Base-by-base conservation (phyloP, 768 basidiomycete species). In the Crepidotus variabilis region DNA sequence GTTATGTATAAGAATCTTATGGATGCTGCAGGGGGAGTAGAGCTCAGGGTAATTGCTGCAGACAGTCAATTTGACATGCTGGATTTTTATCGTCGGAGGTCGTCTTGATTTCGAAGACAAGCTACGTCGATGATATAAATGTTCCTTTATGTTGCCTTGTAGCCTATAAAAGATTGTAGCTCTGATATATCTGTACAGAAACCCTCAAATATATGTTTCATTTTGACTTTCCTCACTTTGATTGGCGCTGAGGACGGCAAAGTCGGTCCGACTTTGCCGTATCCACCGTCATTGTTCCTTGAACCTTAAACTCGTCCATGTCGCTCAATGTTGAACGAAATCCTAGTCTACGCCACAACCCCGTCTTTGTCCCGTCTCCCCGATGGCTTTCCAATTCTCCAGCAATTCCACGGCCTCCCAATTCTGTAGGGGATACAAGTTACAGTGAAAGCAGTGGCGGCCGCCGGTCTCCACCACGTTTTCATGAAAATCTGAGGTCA, bases 281-380 rank as follows among this genome's bases (percentile, higher is more conserved):
- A 3, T 28, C 28, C 28, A 8, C 28, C 28, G 8, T 28, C n/a
- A n/a, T 28, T 28, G 8, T 8, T 28, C 24, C 21, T 48, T n/a
- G 21, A 35, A 1, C 13, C 7, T 36, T 47, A 11, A 20, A 13
- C 45, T 54, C 53, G 10, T 47, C 32, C 16, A 48, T 47, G 47
- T 50, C 24, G 49, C 28, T 28, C 4, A 28, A 3, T 8, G 28
- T 8, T 28, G 28, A 28, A 28, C 47, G 9, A 20, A 32, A 20
- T 1, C 49, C 54, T 1, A 48, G 47, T 10, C 20, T 24, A 10
- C 34, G 6, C 2, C 28, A 49, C 2, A 55, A 58, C 48, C 35
- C 50, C 0, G 47, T 55, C 1, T 64, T 64, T 49, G 57, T 60
- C n/a, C 63, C 63, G 14, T 61, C 61, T 22, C 63, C 63, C 18